Base-by-base conservation (phyloP, 2,329 filamentous ascomycete species). In the Penicillium sp. region DNA sequence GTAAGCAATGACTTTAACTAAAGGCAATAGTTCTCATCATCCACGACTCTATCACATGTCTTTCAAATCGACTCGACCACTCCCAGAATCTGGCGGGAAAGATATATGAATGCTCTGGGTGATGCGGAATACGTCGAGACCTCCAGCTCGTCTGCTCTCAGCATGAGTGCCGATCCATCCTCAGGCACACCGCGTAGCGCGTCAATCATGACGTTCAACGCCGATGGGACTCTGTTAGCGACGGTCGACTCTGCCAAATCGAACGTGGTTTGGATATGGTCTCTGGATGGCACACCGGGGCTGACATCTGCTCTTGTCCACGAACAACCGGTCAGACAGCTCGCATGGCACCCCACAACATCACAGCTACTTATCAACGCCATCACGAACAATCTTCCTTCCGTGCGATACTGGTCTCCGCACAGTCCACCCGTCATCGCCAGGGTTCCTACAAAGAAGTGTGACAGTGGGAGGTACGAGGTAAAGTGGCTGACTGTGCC, bases 261-360 rank as follows among this genome's bases (percentile, higher is more conserved):
- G 13, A 74, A 75, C 48, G 71, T 76, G 16, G 66, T 74, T 18
- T 77, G 75, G 74, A 71, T 77, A 52, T 77, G 75, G 74, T 67
- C 69, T 5, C 44, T 75, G 43, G 62, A 67, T 30, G 50, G 44
- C 4, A 58, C 62, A 0, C 60, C 67, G 2, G 58, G 48, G 6
- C 58, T 74, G 8, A 46, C 62, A 6, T 71, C 73, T n/a, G 66
- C 65, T 5, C 51, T 77, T 1, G 69, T 76, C 16, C 74, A 76
- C 44, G 74, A 75, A 41, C 68, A 74, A 35, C 63, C 66, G 4
- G 68, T 76, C 27, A 69, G 69, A 47, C 69, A 75, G 27, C 48
- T 74, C 14, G 55, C 61, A 10, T 77, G 75, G 75, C 70, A 75
- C 58, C 58, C 68, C 35, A 67, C 64, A 4, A 62, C 64, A 3